Evolutionary conservation across 192 early-diverging fungal species (phyloP).

Genomic region (Coemansia sp.): DNA sequence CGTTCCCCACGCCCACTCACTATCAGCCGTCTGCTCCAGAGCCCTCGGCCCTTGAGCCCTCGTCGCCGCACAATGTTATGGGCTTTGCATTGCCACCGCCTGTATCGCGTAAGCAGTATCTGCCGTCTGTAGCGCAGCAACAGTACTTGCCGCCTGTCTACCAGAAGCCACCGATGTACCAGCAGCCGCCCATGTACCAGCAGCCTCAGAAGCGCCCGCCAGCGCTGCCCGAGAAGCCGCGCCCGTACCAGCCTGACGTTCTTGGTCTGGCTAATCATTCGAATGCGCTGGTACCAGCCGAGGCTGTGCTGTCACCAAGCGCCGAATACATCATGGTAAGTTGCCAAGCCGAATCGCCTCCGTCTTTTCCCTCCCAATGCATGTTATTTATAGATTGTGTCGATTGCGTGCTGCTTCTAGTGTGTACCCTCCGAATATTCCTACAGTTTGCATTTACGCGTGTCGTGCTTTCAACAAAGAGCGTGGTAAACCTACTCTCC

Average conservation of each 20-base stretch:
- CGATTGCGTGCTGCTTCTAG: background rate
- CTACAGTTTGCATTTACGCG: background rate
- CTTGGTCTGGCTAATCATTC: background rate
- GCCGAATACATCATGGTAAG: constrained; percentile 34
- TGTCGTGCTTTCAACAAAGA: background rate
- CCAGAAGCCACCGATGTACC: background rate
- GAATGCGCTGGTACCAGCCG: background rate
- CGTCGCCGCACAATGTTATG: constrained; percentile 16
- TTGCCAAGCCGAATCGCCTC: background rate
- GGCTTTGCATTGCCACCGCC: constrained; percentile 24
- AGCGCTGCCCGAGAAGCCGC: constrained; percentile 4
- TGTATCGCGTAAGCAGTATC: constrained; percentile 6
- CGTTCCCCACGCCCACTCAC: constrained; percentile 36
- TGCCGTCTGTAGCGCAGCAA: background rate
- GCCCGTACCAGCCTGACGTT: constrained; percentile 19
- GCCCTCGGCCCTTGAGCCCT: constrained; percentile 4
- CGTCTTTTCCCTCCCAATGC: background rate
- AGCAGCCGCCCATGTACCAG: background rate
- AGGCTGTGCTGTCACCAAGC: constrained; percentile 6
- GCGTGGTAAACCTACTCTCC: background rate
- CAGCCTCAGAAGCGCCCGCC: background rate
- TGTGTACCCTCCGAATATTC: background rate
- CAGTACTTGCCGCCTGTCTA: background rate
- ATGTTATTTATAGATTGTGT: constrained; percentile 9
- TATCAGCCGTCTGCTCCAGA: constrained; percentile 15